These are phyloP conservation scores for Taphrina pruni DNA, from an alignment of 1,139 yeast genomes.

Conservation along the genomic window DNA sequence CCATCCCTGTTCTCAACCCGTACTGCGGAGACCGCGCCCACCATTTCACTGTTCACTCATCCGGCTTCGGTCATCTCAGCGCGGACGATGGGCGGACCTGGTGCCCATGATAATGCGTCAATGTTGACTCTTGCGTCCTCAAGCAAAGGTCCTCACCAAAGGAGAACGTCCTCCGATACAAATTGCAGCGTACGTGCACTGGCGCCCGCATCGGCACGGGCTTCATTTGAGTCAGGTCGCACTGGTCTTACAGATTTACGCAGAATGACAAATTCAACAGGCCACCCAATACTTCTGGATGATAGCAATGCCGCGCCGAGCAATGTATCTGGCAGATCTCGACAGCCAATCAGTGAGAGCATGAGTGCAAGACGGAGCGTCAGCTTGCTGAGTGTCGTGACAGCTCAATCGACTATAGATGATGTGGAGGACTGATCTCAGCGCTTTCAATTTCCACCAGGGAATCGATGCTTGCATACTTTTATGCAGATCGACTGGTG, in stretches of 20 bases:
- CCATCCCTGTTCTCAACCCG: constrained; percentile 28
- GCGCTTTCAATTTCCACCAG: too few species aligned
- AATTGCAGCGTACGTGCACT: constrained; percentile 36
- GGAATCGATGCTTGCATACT: too few species aligned
- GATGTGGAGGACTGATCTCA: constrained; percentile 3
- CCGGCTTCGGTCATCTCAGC: constrained; percentile 28
- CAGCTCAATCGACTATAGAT: constrained; percentile 1
- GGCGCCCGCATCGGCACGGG: constrained; percentile 35
- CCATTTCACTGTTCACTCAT: constrained; percentile 1
- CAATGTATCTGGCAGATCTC: neutral
- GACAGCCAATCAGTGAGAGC: neutral
- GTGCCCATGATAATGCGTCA: constrained; percentile 36
- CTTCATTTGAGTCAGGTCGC: constrained; percentile 30
- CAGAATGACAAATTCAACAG: neutral
- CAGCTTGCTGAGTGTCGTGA: neutral
- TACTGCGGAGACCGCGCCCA: constrained; percentile 34
- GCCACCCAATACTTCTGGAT: constrained; percentile 3
- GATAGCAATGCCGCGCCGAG: constrained; percentile 1
- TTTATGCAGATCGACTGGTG: too few species aligned
- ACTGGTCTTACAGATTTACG: constrained; percentile 20
- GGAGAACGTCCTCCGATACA: constrained; percentile 28
- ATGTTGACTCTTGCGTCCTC: constrained; percentile 36
- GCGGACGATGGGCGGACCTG: constrained; percentile 19
- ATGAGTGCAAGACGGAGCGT: constrained; percentile 7
- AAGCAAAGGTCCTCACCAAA: constrained; percentile 26